These are phyloP conservation scores for Ogataea trehaloabstinens DNA, from an alignment of 805 yeast genomes.

Conservation along the genomic window DNA sequence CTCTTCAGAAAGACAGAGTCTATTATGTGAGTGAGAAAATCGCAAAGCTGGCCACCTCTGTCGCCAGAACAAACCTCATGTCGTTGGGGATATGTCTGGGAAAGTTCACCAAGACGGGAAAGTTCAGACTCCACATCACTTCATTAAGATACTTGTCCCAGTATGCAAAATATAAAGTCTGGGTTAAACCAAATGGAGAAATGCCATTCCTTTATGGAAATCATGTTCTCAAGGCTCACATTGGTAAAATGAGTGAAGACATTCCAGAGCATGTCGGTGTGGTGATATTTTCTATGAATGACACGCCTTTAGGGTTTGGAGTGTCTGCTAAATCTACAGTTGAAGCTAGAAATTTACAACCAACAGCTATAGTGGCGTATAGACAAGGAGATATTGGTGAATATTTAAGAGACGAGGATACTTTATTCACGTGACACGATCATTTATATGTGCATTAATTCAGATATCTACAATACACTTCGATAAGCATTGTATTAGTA, in stretches of 20 bases:
- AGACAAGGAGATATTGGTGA: slow-evolving; percentile 98
- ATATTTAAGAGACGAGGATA: slow-evolving; percentile 96
- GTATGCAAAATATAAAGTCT: slow-evolving; percentile 87
- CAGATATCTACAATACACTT: slow-evolving; percentile 13
- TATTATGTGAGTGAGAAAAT: slow-evolving; percentile 84
- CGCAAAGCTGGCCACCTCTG: slow-evolving; percentile 85
- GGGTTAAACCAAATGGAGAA: slow-evolving; percentile 97
- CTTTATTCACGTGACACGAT: slow-evolving; percentile 69
- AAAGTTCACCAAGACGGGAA: slow-evolving; percentile 95
- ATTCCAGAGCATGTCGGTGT: slow-evolving; percentile 98
- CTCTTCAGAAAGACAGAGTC: slow-evolving; percentile 94
- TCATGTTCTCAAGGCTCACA: slow-evolving; percentile 93
- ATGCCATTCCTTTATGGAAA: slow-evolving; percentile 98
- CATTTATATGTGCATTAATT: slow-evolving; percentile 7
- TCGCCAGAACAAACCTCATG: slow-evolving; percentile 87
- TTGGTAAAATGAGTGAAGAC: slow-evolving; percentile 96
- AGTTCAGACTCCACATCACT: slow-evolving; percentile 94
- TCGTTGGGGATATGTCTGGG: slow-evolving; percentile 93
- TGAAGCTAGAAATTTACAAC: slow-evolving; percentile 84
- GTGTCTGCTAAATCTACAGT: slow-evolving; percentile 88
- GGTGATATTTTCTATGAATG: slow-evolving; percentile 85
- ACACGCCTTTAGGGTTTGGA: slow-evolving; percentile 93
- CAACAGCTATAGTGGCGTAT: slow-evolving; percentile 91
- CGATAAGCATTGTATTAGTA: too few relatives aligned
- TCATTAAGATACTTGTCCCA: slow-evolving; percentile 78